These are phyloP conservation scores for Fusarium stilboides DNA, from an alignment of 2,329 filamentous ascomycete genomes.

Conservation along the genomic window DNA sequence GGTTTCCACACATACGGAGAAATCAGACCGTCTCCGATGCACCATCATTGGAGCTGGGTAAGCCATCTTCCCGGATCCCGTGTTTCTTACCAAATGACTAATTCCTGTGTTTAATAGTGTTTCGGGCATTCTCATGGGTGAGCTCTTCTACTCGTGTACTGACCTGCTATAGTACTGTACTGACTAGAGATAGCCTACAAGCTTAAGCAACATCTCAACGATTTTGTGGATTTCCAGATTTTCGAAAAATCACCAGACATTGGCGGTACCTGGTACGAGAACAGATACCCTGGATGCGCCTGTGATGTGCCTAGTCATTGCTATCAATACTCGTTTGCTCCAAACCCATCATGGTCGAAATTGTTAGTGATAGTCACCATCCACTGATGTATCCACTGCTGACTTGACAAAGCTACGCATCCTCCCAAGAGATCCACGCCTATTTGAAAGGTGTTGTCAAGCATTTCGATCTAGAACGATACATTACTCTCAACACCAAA, in stretches of 20 bases:
- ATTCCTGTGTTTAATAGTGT: neutral
- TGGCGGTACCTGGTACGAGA: slow-evolving; percentile 73
- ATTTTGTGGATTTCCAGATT: slow-evolving; percentile 47
- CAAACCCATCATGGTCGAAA: slow-evolving; percentile 63
- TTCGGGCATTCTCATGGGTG: neutral
- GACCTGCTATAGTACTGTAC: neutral
- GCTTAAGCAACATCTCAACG: slow-evolving; percentile 28
- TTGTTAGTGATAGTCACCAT: slow-evolving; percentile 51
- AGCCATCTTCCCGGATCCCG: neutral
- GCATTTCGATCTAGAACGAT: slow-evolving; percentile 59
- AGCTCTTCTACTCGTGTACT: neutral
- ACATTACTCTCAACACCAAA: neutral
- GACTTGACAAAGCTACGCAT: slow-evolving; percentile 57
- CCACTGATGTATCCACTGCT: neutral
- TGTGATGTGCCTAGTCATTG: slow-evolving; percentile 69
- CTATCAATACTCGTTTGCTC: slow-evolving; percentile 66
- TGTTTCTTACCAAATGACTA: neutral
- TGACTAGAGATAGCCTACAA: slow-evolving; percentile 49
- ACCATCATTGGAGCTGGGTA: slow-evolving; percentile 1
- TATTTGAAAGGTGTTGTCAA: slow-evolving; percentile 69
- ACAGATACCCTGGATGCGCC: slow-evolving; percentile 66
- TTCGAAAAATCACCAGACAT: slow-evolving; percentile 71
- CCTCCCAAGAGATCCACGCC: slow-evolving; percentile 67
- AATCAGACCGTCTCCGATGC: neutral
- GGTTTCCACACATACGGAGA: neutral